Conservation (phyloP, 768 basidiomycete species). For the Auricularia sp. region DNA sequence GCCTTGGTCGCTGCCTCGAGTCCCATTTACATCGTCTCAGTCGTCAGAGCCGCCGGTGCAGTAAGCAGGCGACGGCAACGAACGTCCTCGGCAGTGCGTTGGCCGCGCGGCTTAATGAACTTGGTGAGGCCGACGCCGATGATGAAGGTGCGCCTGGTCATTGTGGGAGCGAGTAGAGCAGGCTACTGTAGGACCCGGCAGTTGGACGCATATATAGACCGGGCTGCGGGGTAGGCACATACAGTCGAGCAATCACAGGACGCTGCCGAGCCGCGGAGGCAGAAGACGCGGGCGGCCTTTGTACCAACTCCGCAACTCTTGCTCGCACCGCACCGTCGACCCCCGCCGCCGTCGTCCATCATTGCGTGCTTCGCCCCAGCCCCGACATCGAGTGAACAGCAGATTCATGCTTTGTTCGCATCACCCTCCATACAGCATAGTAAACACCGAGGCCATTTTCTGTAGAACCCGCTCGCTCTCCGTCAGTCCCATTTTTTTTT, state of each 20-base stretch:
- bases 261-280: background rate
- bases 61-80: conserved; percentile 13
- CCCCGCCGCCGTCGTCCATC: background rate
- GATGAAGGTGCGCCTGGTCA: conserved; percentile 37
- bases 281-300: too few relatives aligned
- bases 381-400: background rate
- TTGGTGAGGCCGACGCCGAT: conserved; percentile 67
- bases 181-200: background rate
- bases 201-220: background rate
- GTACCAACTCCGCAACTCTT: background rate
- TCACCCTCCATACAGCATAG: conserved; percentile 38
- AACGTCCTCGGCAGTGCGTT: conserved; percentile 55
- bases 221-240: too few relatives aligned
- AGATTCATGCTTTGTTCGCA: conserved; percentile 86
- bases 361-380: background rate
- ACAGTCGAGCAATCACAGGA: background rate
- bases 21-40: conserved; percentile 48
- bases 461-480: conserved; percentile 37
- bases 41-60: background rate
- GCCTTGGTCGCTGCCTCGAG: conserved; percentile 82
- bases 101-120: conserved; percentile 54
- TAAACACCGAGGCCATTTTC: conserved; percentile 51
- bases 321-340: background rate
- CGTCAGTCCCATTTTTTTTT: conserved; percentile 12
- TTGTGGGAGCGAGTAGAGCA: background rate